Percentiles rank a stretch among this genome's conserved stretches.
Evolutionary conservation across 1,284 basidiomycete species (phyloP).

Genomic region (Heterobasidion occidentale): DNA sequence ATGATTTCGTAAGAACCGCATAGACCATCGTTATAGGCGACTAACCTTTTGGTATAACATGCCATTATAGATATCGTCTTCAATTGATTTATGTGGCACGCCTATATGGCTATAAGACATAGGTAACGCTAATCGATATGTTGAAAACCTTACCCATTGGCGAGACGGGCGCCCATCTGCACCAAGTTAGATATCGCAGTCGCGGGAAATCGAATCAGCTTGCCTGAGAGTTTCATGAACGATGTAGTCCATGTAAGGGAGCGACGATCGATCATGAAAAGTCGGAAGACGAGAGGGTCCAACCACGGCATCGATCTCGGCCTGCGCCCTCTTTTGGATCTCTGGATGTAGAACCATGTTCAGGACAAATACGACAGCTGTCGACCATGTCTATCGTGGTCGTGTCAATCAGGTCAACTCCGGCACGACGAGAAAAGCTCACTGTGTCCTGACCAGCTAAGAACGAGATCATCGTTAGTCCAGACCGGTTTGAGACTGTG

Average conservation of each 20-base stretch:
- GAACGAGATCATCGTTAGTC: background rate
- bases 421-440: background rate
- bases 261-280: background rate
- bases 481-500: background rate
- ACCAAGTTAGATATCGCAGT: background rate
- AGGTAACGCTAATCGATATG: background rate
- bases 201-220: background rate
- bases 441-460: background rate
- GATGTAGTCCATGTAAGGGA: background rate
- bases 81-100: background rate
- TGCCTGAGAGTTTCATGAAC: background rate
- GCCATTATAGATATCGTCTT: background rate
- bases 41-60: background rate
- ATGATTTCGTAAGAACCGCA: background rate
- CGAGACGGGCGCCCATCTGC: background rate
- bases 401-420: background rate
- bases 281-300: background rate
- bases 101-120: background rate
- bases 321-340: background rate
- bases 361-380: background rate
- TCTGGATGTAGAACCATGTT: background rate
- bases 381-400: background rate
- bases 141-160: background rate
- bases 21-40: background rate
- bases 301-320: background rate